Conservation (phyloP, 2,329 filamentous ascomycete species). For the Pyrenochaeta sp. region DNA sequence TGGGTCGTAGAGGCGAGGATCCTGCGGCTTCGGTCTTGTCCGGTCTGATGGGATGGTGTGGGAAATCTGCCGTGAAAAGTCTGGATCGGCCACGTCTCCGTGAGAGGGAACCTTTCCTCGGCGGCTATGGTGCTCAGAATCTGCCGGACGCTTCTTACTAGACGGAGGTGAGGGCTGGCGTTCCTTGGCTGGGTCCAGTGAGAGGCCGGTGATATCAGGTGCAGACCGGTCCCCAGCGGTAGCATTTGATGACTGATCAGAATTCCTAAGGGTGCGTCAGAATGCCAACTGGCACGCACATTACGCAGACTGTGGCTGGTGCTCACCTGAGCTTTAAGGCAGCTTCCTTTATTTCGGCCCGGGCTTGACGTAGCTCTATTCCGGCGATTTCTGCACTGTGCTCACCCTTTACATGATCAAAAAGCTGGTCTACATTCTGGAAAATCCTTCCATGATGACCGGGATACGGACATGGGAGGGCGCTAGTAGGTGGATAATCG, state of each 20-base stretch:
- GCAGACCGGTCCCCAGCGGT: conserved; percentile 37
- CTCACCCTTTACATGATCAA: conserved; percentile 35
- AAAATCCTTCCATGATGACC: conserved; percentile 38
- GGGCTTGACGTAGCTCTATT: conserved; percentile 27
- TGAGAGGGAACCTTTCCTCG: conserved; percentile 34
- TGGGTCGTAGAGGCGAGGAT: conserved; percentile 32
- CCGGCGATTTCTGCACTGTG: conserved; percentile 33
- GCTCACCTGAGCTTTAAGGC: conserved; percentile 29
- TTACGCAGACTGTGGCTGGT: neutral
- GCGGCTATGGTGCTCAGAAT: conserved; percentile 33
- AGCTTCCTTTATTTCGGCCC: conserved; percentile 31
- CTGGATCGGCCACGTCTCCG: conserved; percentile 33
- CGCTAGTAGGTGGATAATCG: conserved; percentile 22
- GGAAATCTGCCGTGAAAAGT: conserved; percentile 33
- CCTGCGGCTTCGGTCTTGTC: conserved; percentile 22
- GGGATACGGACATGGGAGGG: conserved; percentile 42
- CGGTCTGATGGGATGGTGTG: conserved; percentile 24
- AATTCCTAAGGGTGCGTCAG: conserved; percentile 25
- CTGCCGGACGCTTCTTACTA: conserved; percentile 40
- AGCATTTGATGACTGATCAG: conserved; percentile 34
- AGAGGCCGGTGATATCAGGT: conserved; percentile 40
- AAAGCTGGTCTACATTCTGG: conserved; percentile 33
- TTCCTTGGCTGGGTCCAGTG: conserved; percentile 30
- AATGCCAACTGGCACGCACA: neutral
- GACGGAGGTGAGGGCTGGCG: conserved; percentile 32